phyloP scores from a whole-genome alignment of 306 rosid species.

The Pterocarpus santalinus region DNA sequence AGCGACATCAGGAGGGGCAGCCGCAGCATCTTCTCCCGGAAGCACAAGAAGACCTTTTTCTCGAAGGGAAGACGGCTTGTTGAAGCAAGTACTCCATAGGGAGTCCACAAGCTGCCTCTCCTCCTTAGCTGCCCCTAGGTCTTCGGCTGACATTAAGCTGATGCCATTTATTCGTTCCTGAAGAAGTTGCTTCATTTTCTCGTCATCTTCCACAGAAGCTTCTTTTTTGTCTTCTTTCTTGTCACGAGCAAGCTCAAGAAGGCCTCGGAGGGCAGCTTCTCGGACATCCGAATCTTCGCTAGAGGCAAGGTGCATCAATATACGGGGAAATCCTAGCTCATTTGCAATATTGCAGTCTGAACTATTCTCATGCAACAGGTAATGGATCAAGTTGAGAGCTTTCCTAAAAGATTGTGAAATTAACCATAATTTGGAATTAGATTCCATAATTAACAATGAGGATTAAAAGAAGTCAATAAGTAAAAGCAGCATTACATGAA shows the following conservation, averaged over 20 bases:
- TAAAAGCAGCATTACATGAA: neutral
- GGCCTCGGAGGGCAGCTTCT: slow-evolving; percentile 87
- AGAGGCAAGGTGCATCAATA: slow-evolving; percentile 76
- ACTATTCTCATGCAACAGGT: slow-evolving; percentile 72
- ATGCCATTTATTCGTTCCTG: slow-evolving; percentile 72
- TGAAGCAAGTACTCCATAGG: slow-evolving; percentile 75
- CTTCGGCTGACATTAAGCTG: slow-evolving; percentile 76
- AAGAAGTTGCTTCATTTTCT: slow-evolving; percentile 77
- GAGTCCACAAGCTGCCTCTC: slow-evolving; percentile 88
- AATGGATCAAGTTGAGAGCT: slow-evolving; percentile 89
- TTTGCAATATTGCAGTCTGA: slow-evolving; percentile 68
- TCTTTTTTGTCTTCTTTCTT: slow-evolving; percentile 48
- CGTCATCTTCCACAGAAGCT: slow-evolving; percentile 59
- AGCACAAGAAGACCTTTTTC: slow-evolving; percentile 88
- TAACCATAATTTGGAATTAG: slow-evolving; percentile 3
- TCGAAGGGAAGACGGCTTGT: slow-evolving; percentile 70
- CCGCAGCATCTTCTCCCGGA: slow-evolving; percentile 74
- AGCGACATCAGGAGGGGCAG: slow-evolving; percentile 79
- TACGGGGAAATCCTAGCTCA: slow-evolving; percentile 80
- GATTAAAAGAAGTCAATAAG: neutral
- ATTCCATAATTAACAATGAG: neutral
- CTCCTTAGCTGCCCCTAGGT: slow-evolving; percentile 78
- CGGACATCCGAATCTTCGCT: slow-evolving; percentile 81
- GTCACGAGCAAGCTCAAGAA: slow-evolving; percentile 67
- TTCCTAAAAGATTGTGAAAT: slow-evolving; percentile 65